Percentiles rank a stretch among this genome's conserved stretches.
These are phyloP conservation scores for Moniliophthora roreri DNA, from an alignment of 1,284 basidiomycete genomes.

Conservation along the genomic window DNA sequence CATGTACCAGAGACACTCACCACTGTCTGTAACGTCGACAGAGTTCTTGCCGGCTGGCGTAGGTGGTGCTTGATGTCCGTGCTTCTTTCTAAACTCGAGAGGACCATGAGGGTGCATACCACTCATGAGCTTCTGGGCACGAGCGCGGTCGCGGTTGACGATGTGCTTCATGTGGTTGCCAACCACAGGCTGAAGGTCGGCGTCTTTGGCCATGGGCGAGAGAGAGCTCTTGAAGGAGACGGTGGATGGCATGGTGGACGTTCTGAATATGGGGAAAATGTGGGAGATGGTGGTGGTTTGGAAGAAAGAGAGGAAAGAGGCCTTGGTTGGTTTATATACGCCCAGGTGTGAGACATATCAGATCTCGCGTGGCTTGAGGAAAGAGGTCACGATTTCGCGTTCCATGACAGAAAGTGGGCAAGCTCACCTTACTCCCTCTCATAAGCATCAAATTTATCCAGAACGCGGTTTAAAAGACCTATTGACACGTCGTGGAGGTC, in stretches of 20 bases:
- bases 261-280: background rate
- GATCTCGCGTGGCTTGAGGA: too few species aligned
- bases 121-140: conserved; percentile 51
- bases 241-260: conserved; percentile 27
- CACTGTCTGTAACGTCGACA: conserved; percentile 56
- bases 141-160: conserved; percentile 49
- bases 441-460: too few species aligned
- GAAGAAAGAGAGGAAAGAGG: background rate
- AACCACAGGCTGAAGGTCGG: conserved; percentile 30
- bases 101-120: conserved; percentile 56
- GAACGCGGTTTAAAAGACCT: too few species aligned
- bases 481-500: too few species aligned
- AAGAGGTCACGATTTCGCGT: too few species aligned
- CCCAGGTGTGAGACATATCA: too few species aligned
- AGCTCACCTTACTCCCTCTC: too few species aligned
- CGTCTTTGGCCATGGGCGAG: conserved; percentile 25
- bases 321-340: background rate
- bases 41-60: conserved; percentile 24
- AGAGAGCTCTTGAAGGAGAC: conserved; percentile 47
- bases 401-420: too few species aligned
- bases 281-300: background rate
- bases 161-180: conserved; percentile 41
- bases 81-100: conserved; percentile 17
- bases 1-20: conserved; percentile 28
- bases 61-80: conserved; percentile 25